Percentiles rank a stretch among this genome's conserved stretches.
phyloP scores from a whole-genome alignment of 345 rosid species.

The Limnanthes douglasii region DNA sequence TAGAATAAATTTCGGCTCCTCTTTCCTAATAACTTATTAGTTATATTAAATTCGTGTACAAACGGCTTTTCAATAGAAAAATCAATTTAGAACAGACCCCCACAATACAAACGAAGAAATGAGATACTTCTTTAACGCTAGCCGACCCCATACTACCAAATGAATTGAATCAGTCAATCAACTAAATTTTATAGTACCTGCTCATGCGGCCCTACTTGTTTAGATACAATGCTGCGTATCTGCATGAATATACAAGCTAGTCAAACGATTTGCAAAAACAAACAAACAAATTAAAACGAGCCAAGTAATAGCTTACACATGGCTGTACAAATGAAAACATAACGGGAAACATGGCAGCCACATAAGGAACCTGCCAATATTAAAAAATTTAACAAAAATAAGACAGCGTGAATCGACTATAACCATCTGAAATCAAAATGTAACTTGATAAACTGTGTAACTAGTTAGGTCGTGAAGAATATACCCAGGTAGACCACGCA shows the following conservation, averaged over 20 bases:
- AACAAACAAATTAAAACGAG: neutral
- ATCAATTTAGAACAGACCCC: no score
- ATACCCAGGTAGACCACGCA: slow-evolving; percentile 85
- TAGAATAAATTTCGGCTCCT: no score
- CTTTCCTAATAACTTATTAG: no score
- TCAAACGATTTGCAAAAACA: neutral
- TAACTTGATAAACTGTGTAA: neutral
- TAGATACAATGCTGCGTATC: slow-evolving; percentile 84
- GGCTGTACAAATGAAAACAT: slow-evolving; percentile 52
- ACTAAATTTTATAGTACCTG: slow-evolving; percentile 60
- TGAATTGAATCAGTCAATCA: no score
- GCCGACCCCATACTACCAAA: no score
- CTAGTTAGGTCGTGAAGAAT: slow-evolving; percentile 6
- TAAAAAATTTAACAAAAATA: neutral
- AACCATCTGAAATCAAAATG: neutral
- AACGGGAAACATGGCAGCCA: slow-evolving; percentile 46
- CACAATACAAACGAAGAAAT: no score
- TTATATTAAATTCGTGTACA: no score
- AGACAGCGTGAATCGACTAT: no score
- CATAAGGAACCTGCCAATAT: slow-evolving; percentile 56
- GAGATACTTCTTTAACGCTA: no score
- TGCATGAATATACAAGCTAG: slow-evolving; percentile 6
- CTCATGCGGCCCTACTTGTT: slow-evolving; percentile 64
- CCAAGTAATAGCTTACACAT: slow-evolving; percentile 40
- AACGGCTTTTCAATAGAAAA: no score